Percentiles rank a stretch among this genome's conserved stretches.
Conservation (phyloP, 371 early-diverging fungal species). For the Mortierella sp. region DNA sequence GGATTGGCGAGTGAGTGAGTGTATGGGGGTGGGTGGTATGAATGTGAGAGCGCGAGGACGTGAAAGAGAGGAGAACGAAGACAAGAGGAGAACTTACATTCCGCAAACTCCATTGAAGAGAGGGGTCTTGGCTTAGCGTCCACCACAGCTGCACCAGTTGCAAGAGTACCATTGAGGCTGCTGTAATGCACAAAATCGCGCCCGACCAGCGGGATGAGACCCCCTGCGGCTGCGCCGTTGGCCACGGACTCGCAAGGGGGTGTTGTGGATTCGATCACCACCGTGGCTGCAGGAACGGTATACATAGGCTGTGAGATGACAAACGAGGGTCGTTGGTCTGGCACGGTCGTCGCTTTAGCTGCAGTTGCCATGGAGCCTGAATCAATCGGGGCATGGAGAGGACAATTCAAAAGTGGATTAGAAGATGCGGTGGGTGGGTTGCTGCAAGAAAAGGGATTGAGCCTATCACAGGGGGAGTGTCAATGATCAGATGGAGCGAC, state of each 20-base stretch:
- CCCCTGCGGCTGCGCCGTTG: neutral
- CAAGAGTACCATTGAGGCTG: constrained; percentile 19
- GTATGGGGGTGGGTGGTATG: neutral
- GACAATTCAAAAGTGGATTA: neutral
- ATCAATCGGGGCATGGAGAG: neutral
- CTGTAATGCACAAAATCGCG: constrained; percentile 27
- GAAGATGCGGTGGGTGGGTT: neutral
- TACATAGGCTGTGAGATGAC: constrained; percentile 27
- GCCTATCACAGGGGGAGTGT: neutral
- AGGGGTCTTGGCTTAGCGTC: constrained; percentile 23
- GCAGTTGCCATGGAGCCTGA: neutral
- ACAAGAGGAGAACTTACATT: constrained; percentile 26
- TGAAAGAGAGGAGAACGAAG: neutral
- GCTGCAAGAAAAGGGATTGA: constrained; percentile 7
- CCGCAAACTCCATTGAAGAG: constrained; percentile 47
- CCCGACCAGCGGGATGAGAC: constrained; percentile 52
- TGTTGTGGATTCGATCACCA: constrained; percentile 28
- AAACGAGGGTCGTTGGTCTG: constrained; percentile 11
- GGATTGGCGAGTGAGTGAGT: no score
- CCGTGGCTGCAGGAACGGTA: constrained; percentile 27
- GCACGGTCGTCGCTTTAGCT: neutral
- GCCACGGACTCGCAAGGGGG: constrained; percentile 16
- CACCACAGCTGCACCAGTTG: constrained; percentile 8
- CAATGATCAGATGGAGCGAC: constrained; percentile 22
- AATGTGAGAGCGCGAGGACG: no score